phyloP scores from a whole-genome alignment of 192 early-diverging fungal species.

The Coemansia guatemalensis region DNA sequence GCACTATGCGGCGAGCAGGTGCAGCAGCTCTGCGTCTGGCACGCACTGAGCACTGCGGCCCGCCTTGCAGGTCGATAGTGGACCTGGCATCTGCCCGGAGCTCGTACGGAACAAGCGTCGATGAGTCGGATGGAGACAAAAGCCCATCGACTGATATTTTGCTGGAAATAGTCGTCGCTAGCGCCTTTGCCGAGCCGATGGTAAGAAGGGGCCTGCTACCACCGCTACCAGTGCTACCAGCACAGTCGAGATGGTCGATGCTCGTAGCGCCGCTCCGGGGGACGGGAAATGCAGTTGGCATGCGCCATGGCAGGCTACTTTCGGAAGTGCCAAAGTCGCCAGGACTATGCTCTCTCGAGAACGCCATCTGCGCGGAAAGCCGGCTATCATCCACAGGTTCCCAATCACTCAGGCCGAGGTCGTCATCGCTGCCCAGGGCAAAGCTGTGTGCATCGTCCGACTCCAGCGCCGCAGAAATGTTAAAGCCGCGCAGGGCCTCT shows the following conservation, averaged over 20 bases:
- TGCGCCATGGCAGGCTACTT: no score
- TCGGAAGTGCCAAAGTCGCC: no score
- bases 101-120: slow-evolving; percentile 26
- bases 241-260: no score
- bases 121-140: slow-evolving; percentile 32
- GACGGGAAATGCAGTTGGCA: no score
- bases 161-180: slow-evolving; percentile 6
- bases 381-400: no score
- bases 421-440: neutral
- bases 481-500: slow-evolving; percentile 39
- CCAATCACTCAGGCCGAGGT: neutral
- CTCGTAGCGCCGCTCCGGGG: no score
- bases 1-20: slow-evolving; percentile 2
- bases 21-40: slow-evolving; percentile 4
- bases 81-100: slow-evolving; percentile 6
- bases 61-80: slow-evolving; percentile 2
- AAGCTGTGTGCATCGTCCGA: slow-evolving; percentile 7
- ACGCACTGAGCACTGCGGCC: neutral
- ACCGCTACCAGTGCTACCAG: no score
- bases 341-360: no score
- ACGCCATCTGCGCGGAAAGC: no score
- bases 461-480: slow-evolving; percentile 22
- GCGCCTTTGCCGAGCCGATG: neutral
- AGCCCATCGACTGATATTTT: slow-evolving; percentile 27
- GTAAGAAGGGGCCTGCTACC: no score